A percentile compares a stretch with the other conserved stretches of the same genome.
These are phyloP conservation scores for Tulasnella calospora DNA, from an alignment of 768 basidiomycete genomes.

Conservation along the genomic window DNA sequence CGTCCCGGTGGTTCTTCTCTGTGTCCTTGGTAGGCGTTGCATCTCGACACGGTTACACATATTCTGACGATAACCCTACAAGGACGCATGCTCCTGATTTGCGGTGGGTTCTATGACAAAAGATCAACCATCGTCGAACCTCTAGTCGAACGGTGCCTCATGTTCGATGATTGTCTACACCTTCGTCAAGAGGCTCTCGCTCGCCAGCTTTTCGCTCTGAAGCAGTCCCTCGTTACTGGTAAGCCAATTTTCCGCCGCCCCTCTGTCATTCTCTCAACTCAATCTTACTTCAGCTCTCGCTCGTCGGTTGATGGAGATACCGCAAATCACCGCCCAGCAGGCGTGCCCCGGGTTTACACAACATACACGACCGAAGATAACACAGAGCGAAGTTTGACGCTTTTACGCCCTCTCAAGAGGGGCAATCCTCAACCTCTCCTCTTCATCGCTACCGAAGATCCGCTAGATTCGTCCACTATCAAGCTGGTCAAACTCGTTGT, in stretches of 20 bases:
- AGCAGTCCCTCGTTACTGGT: too few relatives aligned
- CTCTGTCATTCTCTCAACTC: too few relatives aligned
- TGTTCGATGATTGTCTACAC: not conserved
- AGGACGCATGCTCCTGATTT: constrained; percentile 8
- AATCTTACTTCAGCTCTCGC: too few relatives aligned
- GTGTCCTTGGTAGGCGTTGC: constrained; percentile 5
- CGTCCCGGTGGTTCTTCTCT: constrained; percentile 13
- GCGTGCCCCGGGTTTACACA: too few relatives aligned
- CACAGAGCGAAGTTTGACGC: too few relatives aligned
- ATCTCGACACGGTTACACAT: not conserved
- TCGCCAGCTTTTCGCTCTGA: constrained; percentile 15
- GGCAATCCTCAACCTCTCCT: not conserved
- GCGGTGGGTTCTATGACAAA: constrained; percentile 14
- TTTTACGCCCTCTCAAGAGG: too few relatives aligned
- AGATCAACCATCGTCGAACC: constrained; percentile 12
- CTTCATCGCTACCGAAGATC: not conserved
- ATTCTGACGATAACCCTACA: not conserved
- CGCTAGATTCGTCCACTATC: not conserved
- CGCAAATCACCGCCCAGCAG: too few relatives aligned
- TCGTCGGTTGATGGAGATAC: too few relatives aligned
- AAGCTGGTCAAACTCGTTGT: constrained; percentile 21
- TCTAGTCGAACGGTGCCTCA: constrained; percentile 3
- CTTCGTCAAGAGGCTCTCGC: constrained; percentile 8
- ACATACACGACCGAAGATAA: too few relatives aligned
- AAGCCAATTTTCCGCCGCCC: too few relatives aligned